Percentiles rank a stretch among this genome's conserved stretches.
These are phyloP conservation scores for Plasmodium inui DNA, from an alignment of 169 alveolate species.

Conservation along the genomic window DNA sequence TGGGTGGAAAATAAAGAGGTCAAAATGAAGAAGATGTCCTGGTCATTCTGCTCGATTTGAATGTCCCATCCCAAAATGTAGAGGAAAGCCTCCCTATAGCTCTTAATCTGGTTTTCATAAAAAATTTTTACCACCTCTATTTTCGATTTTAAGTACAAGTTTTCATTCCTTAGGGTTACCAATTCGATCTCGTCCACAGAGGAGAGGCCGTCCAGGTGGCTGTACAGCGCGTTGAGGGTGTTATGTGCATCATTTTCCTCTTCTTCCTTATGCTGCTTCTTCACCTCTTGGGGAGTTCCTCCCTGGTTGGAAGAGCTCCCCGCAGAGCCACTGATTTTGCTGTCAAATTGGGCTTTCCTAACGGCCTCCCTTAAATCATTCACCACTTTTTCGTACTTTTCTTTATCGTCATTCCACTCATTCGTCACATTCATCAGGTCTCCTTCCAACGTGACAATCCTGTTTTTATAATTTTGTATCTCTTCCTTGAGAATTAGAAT, in stretches of 20 bases:
- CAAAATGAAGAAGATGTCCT: slow-evolving; percentile 58
- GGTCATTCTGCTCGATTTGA: slow-evolving; percentile 60
- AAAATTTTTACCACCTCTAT: slow-evolving; percentile 56
- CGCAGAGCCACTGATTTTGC: slow-evolving; percentile 8
- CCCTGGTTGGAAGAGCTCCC: background rate
- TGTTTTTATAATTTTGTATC: slow-evolving; percentile 33
- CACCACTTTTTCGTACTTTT: slow-evolving; percentile 13
- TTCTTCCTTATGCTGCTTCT: background rate
- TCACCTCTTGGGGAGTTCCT: background rate
- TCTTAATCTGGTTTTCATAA: slow-evolving; percentile 70
- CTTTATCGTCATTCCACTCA: slow-evolving; percentile 44
- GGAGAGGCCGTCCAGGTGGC: slow-evolving; percentile 9
- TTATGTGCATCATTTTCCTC: background rate
- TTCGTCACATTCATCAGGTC: slow-evolving; percentile 18
- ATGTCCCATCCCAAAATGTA: slow-evolving; percentile 74
- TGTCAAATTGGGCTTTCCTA: slow-evolving; percentile 21
- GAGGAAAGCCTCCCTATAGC: slow-evolving; percentile 60
- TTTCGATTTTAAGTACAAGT: slow-evolving; percentile 48
- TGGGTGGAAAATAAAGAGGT: slow-evolving; percentile 72
- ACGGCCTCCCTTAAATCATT: slow-evolving; percentile 44
- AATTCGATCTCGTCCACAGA: slow-evolving; percentile 35
- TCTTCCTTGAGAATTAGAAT: slow-evolving; percentile 51
- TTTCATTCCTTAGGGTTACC: slow-evolving; percentile 37
- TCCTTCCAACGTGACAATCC: slow-evolving; percentile 20
- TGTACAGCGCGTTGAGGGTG: slow-evolving; percentile 18